Evolutionary conservation across 768 basidiomycete species (phyloP).

Genomic region (Cyclocybe aegerita): DNA sequence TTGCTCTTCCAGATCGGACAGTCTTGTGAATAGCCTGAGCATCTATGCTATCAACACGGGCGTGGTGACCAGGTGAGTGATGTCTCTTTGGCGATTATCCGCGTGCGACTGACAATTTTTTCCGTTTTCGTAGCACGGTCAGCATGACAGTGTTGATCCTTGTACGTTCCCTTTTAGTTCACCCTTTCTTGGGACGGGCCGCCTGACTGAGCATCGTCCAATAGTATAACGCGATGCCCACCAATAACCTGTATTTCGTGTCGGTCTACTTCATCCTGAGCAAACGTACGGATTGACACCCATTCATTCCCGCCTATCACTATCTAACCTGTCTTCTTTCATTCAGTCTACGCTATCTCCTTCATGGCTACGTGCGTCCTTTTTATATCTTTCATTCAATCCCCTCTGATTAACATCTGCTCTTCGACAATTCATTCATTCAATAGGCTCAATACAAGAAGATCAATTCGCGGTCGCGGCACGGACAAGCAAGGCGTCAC

Average conservation of each 20-base stretch:
- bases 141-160: constrained; percentile 53
- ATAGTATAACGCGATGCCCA: constrained; percentile 55
- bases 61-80: constrained; percentile 52
- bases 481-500: constrained; percentile 45
- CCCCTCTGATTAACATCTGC: constrained; percentile 2
- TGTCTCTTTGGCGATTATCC: neutral
- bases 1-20: constrained; percentile 45
- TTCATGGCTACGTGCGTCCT: constrained; percentile 59
- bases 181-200: neutral
- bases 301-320: neutral
- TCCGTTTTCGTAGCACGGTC: constrained; percentile 30
- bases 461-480: constrained; percentile 50
- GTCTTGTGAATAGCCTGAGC: constrained; percentile 55
- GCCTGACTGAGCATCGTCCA: neutral
- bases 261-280: constrained; percentile 63
- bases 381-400: neutral
- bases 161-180: constrained; percentile 33
- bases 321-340: neutral
- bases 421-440: neutral
- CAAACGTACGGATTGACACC: constrained; percentile 47
- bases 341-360: constrained; percentile 59
- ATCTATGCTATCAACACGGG: constrained; percentile 70
- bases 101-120: neutral
- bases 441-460: constrained; percentile 59
- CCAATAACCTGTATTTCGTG: constrained; percentile 59